Conservation (phyloP, 2,329 filamentous ascomycete species). For the Aspergillus sp. region DNA sequence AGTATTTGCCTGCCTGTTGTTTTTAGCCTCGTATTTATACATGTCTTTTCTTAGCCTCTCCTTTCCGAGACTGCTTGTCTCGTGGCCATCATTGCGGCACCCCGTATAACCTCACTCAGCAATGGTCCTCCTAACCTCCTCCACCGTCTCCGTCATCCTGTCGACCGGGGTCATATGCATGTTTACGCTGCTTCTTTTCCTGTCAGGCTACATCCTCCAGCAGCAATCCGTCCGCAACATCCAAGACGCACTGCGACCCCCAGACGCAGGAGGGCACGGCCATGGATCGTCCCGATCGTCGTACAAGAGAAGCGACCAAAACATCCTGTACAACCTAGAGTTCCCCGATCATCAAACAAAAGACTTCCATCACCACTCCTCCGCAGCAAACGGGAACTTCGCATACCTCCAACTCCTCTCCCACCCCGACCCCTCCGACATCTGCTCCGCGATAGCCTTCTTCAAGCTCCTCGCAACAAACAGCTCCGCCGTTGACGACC, state of each 20-base stretch:
- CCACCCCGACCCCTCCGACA: constrained; percentile 32
- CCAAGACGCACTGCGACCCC: constrained; percentile 55
- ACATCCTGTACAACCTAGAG: constrained; percentile 6
- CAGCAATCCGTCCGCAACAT: constrained; percentile 74
- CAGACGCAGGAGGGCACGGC: constrained; percentile 6
- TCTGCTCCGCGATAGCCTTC: constrained; percentile 38
- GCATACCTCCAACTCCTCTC: constrained; percentile 38
- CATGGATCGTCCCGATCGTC: constrained; percentile 11
- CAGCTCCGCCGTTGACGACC: constrained; percentile 26
- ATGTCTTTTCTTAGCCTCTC: not conserved
- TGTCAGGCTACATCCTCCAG: constrained; percentile 79
- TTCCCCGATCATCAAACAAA: constrained; percentile 3
- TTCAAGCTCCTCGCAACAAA: constrained; percentile 32
- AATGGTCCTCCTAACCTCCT: constrained; percentile 40
- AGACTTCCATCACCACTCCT: not conserved
- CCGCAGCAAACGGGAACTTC: constrained; percentile 18
- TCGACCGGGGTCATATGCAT: constrained; percentile 51
- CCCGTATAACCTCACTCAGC: constrained; percentile 3
- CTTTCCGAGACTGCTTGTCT: not conserved
- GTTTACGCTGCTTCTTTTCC: constrained; percentile 74
- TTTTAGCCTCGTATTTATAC: no score
- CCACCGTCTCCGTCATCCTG: constrained; percentile 35
- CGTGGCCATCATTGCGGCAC: not conserved
- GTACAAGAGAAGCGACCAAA: constrained; percentile 14
- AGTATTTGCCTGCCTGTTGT: constrained; percentile 5